Base-by-base conservation (phyloP, 768 basidiomycete species). In the Suillus clintonianus region DNA sequence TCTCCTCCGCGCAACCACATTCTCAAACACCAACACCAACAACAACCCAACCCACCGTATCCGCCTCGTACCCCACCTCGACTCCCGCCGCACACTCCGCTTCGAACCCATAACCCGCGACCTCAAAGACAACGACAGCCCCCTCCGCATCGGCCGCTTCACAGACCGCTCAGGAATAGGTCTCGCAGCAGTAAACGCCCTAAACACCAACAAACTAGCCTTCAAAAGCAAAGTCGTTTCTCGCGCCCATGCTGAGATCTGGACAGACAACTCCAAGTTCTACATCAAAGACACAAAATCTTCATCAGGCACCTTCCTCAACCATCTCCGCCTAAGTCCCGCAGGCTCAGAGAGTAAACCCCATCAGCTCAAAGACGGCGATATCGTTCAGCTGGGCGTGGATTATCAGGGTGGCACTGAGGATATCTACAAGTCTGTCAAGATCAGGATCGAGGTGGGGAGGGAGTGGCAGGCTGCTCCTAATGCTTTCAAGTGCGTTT, bases 371-470 rank as follows among this genome's bases (percentile, higher is more conserved):
- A 94, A 91, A 78, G 97, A 99, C 65, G 97, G 97, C 1, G 96
- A 98, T 78, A 85, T 98, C 36, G 77, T 99, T 22, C 97, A 98
- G 78, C 87, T 98, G 1, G 97, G 97, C 1, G 95, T 99, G 36
- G 97, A 99, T 74, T 99, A 97, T 77, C 97, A 98, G 76, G 97
- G 97, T 8, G 97, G 97, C 0, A 88, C 93, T 11, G 96, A 99
- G 79, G 96, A 98, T 76, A 95, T 97, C 59, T 99, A 97, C 77
- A 91, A 97, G 79, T 94, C 92, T 64, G 94, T 99, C 64, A 98
- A 97, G 86, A 98, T 99, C 73, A 85, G 93, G 68, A 82, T 98
- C 60, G 97, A 99, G 78, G 77, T 97, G 19, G 88, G 88, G 8
- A 79, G 97, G 64, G 95, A 95, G 75, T 98, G 96, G 97, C 95